These are phyloP conservation scores for Suillus paluster DNA, from an alignment of 768 basidiomycete species.

Conservation along the genomic window DNA sequence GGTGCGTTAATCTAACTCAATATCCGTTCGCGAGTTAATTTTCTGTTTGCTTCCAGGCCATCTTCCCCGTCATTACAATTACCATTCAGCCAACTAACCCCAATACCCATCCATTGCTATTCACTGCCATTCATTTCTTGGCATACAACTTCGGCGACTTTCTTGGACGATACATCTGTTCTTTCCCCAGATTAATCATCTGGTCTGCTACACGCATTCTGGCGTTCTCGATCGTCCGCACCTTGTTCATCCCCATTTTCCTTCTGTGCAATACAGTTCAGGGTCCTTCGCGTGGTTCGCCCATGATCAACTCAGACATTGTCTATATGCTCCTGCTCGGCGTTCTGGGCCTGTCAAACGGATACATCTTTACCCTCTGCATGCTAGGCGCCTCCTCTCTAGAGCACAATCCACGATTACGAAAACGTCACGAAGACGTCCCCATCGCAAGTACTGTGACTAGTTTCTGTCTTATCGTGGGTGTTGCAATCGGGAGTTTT, in stretches of 20 bases:
- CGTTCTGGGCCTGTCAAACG: slow-evolving; percentile 75
- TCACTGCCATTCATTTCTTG: slow-evolving; percentile 78
- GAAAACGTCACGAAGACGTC: slow-evolving; percentile 74
- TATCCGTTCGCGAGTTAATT: slow-evolving; percentile 11
- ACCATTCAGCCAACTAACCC: slow-evolving; percentile 72
- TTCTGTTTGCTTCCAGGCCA: slow-evolving; percentile 53
- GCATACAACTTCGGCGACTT: slow-evolving; percentile 80
- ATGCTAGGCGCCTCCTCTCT: slow-evolving; percentile 86
- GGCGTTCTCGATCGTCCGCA: slow-evolving; percentile 68
- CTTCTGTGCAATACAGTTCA: slow-evolving; percentile 81
- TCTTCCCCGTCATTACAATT: slow-evolving; percentile 86
- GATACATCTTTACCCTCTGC: slow-evolving; percentile 76
- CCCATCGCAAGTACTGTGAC: slow-evolving; percentile 85
- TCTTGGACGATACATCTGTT: slow-evolving; percentile 68
- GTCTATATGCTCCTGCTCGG: slow-evolving; percentile 77
- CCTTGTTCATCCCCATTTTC: slow-evolving; percentile 84
- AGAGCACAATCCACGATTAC: slow-evolving; percentile 75
- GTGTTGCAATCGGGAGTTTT: slow-evolving; percentile 75
- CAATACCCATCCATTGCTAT: slow-evolving; percentile 75
- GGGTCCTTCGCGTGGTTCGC: slow-evolving; percentile 38
- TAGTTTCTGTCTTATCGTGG: slow-evolving; percentile 78
- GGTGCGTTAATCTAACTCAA: slow-evolving; percentile 47
- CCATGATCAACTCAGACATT: slow-evolving; percentile 74
- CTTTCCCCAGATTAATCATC: slow-evolving; percentile 63
- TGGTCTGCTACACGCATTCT: slow-evolving; percentile 73